Evolutionary conservation across 768 basidiomycete genomes (phyloP), one percentile per base, ranked within the genome.

Genomic region (Agrocybe praecox): DNA sequence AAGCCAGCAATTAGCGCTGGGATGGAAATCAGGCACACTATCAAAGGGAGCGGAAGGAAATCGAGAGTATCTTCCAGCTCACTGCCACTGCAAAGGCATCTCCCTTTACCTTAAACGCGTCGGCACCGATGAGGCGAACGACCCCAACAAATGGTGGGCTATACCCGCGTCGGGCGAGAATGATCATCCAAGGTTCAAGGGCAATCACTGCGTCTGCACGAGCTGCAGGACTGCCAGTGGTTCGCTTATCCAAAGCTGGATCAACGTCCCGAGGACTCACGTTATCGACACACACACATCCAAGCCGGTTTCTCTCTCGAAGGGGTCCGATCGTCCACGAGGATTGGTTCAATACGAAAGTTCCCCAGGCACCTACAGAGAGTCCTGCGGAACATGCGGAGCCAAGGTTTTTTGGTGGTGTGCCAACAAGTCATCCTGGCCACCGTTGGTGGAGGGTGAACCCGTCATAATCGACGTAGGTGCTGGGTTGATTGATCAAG

Each of bases 231-330:
- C 64, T 5, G 62, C 64, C 6, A 64, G 62, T 19, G 70, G 69
- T 6, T 67, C 57, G 9, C 61, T 65, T 24, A 67, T 70, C 33
- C 64, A 65, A 47, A 69, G 62, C 49, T 71, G 67, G 67, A 55
- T 62, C 1, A 62, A 67, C 33, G 46, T 71, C 9, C 64, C 67
- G 3, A 49, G 58, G 3, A 62, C 46, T 9, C 64, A 69, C 46
- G 62, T 72, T 23, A 45, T 65, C 46, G 60, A 63, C 21, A n/a
- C 24, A 7, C 12, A 52, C 14, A 56, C 62, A 7, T 52, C 59
- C 6, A 49, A 50, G 3, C 61, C 62, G 4, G 55, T 65, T 22
- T 51, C 64, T n/a, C 42, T 60, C 18, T 49, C 33, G 11, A 52
- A 55, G 6, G 53, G 52, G 22, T 22, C 18, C 44, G 33, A 46